Evolutionary conservation across 352 stramenopile species (phyloP).

Genomic region (Globisporangium recalcitrans): DNA sequence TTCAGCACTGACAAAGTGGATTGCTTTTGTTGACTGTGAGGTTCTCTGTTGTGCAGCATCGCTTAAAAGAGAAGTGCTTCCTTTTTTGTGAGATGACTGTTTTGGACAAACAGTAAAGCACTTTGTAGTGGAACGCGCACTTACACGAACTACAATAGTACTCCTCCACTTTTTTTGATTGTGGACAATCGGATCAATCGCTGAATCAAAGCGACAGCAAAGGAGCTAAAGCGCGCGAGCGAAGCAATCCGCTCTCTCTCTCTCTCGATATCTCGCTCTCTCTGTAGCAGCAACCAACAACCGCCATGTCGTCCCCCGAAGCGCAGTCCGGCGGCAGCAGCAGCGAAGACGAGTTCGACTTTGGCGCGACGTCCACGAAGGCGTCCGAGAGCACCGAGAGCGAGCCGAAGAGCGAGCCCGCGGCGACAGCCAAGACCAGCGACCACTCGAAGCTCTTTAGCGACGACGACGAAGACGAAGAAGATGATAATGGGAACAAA

Average conservation of each 20-base stretch:
- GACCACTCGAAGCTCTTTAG: conserved; percentile 60
- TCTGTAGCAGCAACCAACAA: not conserved
- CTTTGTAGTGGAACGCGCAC: too few species aligned
- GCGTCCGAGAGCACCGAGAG: conserved; percentile 12
- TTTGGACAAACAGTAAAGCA: too few species aligned
- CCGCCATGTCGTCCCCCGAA: conserved; percentile 72
- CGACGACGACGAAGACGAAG: conserved; percentile 61
- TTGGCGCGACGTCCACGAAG: conserved; percentile 33
- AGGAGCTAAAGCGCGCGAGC: not conserved
- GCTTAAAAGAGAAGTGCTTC: too few species aligned
- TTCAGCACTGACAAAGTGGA: too few species aligned
- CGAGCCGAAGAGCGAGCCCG: conserved; percentile 10
- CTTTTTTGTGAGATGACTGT: too few species aligned
- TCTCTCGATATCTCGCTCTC: conserved; percentile 1
- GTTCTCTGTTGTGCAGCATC: too few species aligned
- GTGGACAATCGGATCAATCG: not conserved
- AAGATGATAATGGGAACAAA: conserved; percentile 25
- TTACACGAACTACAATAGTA: not conserved
- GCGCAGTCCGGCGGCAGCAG: conserved; percentile 53
- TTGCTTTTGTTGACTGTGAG: too few species aligned
- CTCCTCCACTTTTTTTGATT: not conserved
- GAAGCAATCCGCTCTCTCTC: not conserved
- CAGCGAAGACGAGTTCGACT: conserved; percentile 77
- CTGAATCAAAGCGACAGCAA: too few species aligned
- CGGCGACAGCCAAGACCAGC: conserved; percentile 5